phyloP scores from a whole-genome alignment of 345 rosid genomes.

The Zanthoxylum bungeanum region DNA sequence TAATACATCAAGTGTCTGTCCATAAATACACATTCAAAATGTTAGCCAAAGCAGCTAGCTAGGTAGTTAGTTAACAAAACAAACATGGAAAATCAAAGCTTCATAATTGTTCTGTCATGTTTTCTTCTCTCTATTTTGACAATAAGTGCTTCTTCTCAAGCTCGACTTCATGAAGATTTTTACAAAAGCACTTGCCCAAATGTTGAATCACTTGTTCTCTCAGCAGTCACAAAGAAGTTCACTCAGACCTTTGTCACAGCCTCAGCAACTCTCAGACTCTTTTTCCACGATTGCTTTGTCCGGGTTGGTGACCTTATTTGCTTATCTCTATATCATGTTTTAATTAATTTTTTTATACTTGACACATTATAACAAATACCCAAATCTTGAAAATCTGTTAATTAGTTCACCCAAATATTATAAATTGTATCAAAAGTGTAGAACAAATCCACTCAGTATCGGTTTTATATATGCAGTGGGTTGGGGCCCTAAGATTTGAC shows the following conservation, averaged over 20 bases:
- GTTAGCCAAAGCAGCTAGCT: not conserved
- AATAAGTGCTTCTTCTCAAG: constrained; percentile 27
- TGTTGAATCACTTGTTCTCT: constrained; percentile 51
- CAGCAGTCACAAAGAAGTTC: constrained; percentile 50
- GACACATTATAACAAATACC: too few relatives aligned
- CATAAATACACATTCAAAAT: not conserved
- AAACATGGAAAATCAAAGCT: constrained; percentile 21
- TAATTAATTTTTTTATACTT: too few relatives aligned
- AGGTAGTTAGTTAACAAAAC: not conserved
- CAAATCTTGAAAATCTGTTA: too few relatives aligned
- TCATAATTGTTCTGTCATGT: not conserved
- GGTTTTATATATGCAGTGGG: too few relatives aligned
- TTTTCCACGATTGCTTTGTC: constrained; percentile 67
- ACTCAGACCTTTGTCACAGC: constrained; percentile 62
- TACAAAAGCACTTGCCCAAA: constrained; percentile 51
- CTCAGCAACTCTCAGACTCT: constrained; percentile 55
- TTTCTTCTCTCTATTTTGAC: constrained; percentile 17
- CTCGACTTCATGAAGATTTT: constrained; percentile 35
- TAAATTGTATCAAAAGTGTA: too few relatives aligned
- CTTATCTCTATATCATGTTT: not conserved
- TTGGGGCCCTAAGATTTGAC: too few relatives aligned
- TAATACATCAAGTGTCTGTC: too few relatives aligned
- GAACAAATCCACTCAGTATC: too few relatives aligned
- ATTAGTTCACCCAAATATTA: too few relatives aligned
- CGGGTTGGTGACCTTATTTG: constrained; percentile 29